Conservation (phyloP, 78 protist genomes). For the Mantamonas sphyraenae region DNA sequence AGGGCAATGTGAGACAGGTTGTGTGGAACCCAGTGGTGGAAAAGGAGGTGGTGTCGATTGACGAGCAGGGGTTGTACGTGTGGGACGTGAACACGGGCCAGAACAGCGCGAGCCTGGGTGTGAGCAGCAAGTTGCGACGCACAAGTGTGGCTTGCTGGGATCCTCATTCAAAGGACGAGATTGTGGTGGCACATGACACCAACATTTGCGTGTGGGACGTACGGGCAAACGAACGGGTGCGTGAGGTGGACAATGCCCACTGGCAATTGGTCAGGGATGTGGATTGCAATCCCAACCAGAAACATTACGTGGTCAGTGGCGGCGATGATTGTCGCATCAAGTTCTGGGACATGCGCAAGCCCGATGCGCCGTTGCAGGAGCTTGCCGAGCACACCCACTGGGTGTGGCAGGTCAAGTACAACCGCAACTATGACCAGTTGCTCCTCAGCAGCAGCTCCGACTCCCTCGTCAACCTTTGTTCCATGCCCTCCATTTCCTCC, state of each 20-base stretch:
- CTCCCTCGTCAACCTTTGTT: conserved; percentile 34
- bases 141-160: not conserved
- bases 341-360: conserved; percentile 43
- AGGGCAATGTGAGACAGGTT: not conserved
- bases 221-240: too few relatives aligned
- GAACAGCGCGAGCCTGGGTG: not conserved
- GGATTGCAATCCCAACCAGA: conserved; percentile 44
- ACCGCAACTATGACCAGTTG: conserved; percentile 48
- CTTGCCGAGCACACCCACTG: conserved; percentile 26
- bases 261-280: conserved; percentile 1
- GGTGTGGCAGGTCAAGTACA: conserved; percentile 36
- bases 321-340: conserved; percentile 45
- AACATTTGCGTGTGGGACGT: too few relatives aligned
- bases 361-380: not conserved
- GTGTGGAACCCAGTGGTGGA: not conserved
- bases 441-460: conserved; percentile 49
- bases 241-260: too few relatives aligned
- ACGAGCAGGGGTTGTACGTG: not conserved
- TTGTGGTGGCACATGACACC: too few relatives aligned
- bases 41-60: not conserved
- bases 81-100: not conserved
- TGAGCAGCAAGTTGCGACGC: not conserved
- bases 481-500: conserved; percentile 20
- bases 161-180: too few relatives aligned
- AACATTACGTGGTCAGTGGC: conserved; percentile 9